phyloP scores from a whole-genome alignment of 2,329 filamentous ascomycete species.

The Alternaria consortialis region DNA sequence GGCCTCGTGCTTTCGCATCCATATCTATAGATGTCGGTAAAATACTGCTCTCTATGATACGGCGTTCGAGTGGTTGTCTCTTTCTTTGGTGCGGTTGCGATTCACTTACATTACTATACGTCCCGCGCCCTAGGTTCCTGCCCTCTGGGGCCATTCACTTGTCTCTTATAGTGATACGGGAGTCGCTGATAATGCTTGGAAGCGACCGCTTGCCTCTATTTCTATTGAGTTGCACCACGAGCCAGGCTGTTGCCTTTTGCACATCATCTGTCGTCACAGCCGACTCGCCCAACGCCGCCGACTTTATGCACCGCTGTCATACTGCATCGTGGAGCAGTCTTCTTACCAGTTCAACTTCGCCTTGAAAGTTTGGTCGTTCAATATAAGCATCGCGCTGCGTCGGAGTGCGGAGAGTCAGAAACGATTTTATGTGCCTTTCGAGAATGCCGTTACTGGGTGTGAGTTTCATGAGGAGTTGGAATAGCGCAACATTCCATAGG shows the following conservation, averaged over 20 bases:
- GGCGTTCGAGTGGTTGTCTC: neutral
- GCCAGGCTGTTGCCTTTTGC: neutral
- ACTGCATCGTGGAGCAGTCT: neutral
- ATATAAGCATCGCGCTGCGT: neutral
- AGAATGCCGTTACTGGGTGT: neutral
- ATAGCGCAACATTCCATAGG: neutral
- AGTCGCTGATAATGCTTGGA: neutral
- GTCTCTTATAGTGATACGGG: neutral
- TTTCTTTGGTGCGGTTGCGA: neutral
- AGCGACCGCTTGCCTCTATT: neutral
- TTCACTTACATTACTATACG: neutral
- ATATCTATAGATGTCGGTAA: neutral
- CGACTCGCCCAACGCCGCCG: neutral
- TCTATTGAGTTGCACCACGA: too few species aligned
- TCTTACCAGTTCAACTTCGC: neutral
- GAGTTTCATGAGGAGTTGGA: neutral
- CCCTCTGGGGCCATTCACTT: too few species aligned
- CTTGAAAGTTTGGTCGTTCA: neutral
- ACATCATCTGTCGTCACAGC: neutral
- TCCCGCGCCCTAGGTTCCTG: neutral
- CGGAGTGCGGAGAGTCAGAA: neutral
- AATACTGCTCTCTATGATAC: neutral
- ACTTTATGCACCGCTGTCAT: neutral
- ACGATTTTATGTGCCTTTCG: neutral
- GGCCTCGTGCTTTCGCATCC: neutral